Evolutionary conservation across 2,329 filamentous ascomycete species (phyloP).

Genomic region (Venturia carpophila): DNA sequence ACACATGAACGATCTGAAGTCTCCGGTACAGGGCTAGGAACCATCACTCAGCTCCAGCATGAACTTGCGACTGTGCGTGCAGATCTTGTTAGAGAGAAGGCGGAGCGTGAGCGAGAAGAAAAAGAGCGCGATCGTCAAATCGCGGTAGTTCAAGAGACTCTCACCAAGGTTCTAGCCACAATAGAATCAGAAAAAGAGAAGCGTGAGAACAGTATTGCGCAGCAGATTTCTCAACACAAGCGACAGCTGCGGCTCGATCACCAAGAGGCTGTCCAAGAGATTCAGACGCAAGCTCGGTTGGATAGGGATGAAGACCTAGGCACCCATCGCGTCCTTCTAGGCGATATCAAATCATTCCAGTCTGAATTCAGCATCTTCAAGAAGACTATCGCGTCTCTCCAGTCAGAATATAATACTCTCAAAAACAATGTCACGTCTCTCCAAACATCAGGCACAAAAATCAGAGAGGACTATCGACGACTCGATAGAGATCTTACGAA

Average conservation of each 20-base stretch:
- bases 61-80: not conserved
- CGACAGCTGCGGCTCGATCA: not conserved
- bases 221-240: not conserved
- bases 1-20: not conserved
- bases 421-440: not conserved
- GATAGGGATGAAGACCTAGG: not conserved
- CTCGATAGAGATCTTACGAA: not conserved
- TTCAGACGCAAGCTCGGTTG: not conserved
- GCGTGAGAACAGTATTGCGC: not conserved
- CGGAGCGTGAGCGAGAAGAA: not conserved
- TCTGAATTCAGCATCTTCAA: not conserved
- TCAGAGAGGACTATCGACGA: not conserved
- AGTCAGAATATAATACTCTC: not conserved
- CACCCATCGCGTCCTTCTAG: not conserved
- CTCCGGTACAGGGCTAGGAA: not conserved
- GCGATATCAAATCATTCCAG: not conserved
- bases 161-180: not conserved
- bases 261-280: slow-evolving; percentile 1
- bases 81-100: not conserved
- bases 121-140: not conserved
- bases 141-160: not conserved
- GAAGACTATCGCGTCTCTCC: not conserved
- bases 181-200: not conserved
- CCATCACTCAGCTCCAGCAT: not conserved
- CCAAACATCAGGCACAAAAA: not conserved